Conservation (phyloP, 345 rosid species). For the Cardamine resedifolia region DNA sequence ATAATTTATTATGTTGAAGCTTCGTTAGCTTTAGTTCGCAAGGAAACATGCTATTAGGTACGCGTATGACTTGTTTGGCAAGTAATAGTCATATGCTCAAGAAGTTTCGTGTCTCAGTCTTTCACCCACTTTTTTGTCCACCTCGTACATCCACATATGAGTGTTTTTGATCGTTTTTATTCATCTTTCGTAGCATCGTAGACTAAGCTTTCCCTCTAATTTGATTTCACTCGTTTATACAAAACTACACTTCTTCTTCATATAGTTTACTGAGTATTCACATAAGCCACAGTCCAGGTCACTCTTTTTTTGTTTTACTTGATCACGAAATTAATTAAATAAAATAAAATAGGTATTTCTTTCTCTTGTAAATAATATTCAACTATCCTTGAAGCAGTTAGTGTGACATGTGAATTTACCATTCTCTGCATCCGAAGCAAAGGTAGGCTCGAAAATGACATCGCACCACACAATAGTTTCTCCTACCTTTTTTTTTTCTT, state of each 20-base stretch:
- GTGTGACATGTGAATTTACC: slow-evolving; percentile 10
- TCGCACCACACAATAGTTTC: slow-evolving; percentile 21
- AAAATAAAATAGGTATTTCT: not conserved
- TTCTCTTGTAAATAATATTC: not conserved
- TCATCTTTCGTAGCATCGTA: not conserved
- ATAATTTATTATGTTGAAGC: slow-evolving; percentile 13
- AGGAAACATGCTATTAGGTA: slow-evolving; percentile 17
- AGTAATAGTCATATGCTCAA: not conserved
- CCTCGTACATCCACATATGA: slow-evolving; percentile 22
- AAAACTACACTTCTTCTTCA: not conserved
- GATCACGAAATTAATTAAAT: not conserved
- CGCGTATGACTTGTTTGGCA: slow-evolving; percentile 21
- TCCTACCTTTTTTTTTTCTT: not conserved
- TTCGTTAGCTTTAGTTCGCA: slow-evolving; percentile 14
- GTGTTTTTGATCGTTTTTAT: too few species aligned
- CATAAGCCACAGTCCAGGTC: not conserved
- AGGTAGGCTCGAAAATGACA: slow-evolving; percentile 31
- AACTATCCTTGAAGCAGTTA: slow-evolving; percentile 2
- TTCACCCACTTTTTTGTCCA: slow-evolving; percentile 25
- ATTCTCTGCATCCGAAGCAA: slow-evolving; percentile 38
- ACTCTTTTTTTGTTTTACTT: not conserved
- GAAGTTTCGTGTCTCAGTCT: slow-evolving; percentile 34
- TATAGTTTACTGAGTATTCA: not conserved
- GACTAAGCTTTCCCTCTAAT: not conserved
- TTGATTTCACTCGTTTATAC: not conserved